Evolutionary conservation across 208 protist species (phyloP).

Genomic region (Trypanosoma avium): DNA sequence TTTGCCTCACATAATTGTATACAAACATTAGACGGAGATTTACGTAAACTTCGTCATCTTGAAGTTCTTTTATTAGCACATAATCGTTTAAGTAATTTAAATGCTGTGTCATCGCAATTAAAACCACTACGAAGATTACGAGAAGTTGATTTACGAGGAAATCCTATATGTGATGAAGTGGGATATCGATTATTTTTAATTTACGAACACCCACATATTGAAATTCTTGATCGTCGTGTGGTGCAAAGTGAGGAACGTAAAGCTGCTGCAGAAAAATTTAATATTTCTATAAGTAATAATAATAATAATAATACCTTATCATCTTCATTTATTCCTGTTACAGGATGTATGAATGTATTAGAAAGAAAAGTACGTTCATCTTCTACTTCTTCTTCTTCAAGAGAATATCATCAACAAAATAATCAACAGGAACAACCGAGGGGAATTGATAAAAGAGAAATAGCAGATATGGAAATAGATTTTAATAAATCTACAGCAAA

Average conservation of each 20-base stretch:
- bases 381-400: neutral
- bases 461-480: neutral
- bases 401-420: neutral
- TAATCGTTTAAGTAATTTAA: constrained; percentile 62
- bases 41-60: constrained; percentile 30
- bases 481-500: too few species aligned
- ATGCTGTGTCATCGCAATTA: constrained; percentile 34
- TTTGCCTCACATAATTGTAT: constrained; percentile 26
- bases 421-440: neutral
- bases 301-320: too few species aligned
- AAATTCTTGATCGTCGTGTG: constrained; percentile 59
- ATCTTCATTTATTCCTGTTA: too few species aligned
- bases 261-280: constrained; percentile 22
- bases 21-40: constrained; percentile 23
- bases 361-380: too few species aligned
- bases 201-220: constrained; percentile 52
- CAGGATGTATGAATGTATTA: too few species aligned
- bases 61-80: constrained; percentile 60
- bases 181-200: constrained; percentile 69
- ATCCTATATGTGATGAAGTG: constrained; percentile 63
- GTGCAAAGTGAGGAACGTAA: constrained; percentile 60
- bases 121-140: constrained; percentile 44
- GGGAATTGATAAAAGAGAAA: neutral
- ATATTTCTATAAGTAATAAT: too few species aligned
- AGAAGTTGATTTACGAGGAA: constrained; percentile 65